Evolutionary conservation across 495 filamentous ascomycete species (phyloP).

Genomic region (Aspergillus indologenus): DNA sequence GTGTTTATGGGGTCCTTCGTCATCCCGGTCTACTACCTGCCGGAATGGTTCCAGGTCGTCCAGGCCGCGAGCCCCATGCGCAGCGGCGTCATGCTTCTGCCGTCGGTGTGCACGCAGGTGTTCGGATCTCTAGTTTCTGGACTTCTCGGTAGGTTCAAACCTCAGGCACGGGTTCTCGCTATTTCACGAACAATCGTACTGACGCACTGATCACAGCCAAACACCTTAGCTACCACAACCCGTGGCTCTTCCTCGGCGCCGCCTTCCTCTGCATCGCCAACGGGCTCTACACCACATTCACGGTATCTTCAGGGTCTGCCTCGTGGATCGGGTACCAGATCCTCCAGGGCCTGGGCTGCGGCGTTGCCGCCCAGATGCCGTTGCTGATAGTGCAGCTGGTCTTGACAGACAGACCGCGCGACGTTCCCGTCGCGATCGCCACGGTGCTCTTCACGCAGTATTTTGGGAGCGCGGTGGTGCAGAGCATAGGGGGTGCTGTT

Average conservation of each 20-base stretch:
- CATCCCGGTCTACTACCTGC: neutral
- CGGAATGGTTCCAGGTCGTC: neutral
- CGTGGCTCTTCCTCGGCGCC: constrained; percentile 29
- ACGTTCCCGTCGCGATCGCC: neutral
- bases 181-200: too few species aligned
- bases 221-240: constrained; percentile 25
- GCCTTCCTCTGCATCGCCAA: constrained; percentile 26
- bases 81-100: too few species aligned
- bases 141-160: neutral
- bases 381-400: constrained; percentile 51
- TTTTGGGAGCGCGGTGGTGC: neutral
- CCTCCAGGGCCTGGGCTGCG: constrained; percentile 31
- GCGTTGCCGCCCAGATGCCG: constrained; percentile 58
- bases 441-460: neutral
- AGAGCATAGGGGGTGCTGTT: neutral
- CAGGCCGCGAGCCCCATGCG: neutral
- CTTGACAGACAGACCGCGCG: neutral
- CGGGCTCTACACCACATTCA: constrained; percentile 29
- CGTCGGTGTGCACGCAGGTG: neutral
- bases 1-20: neutral
- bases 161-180: neutral
- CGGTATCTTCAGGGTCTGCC: constrained; percentile 30
- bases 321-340: constrained; percentile 29
- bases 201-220: too few species aligned
- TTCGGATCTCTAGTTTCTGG: neutral